Evolutionary conservation across 164 flowering plant genomes (phyloP).

Genomic region (Vitis rupestris): DNA sequence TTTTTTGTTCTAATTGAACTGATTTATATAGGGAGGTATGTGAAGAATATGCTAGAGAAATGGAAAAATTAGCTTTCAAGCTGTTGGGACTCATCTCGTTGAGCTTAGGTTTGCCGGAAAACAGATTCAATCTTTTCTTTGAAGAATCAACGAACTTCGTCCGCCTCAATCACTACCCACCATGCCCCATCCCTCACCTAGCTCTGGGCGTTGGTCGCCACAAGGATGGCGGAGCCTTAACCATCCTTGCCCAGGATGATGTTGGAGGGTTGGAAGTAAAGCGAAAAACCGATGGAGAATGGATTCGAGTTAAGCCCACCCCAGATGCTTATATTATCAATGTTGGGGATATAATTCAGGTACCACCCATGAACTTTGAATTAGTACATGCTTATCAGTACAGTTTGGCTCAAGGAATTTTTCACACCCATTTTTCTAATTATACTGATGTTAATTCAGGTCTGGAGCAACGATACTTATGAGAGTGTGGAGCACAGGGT

Average conservation of each 20-base stretch:
- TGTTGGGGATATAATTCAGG: conserved; percentile 45
- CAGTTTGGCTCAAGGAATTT: too few species aligned
- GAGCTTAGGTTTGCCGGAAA: conserved; percentile 35
- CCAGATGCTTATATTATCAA: conserved; percentile 43
- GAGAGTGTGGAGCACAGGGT: conserved; percentile 31
- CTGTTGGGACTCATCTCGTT: conserved; percentile 35
- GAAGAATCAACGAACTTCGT: conserved; percentile 28
- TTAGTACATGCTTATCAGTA: background rate
- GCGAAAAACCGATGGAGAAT: conserved; percentile 36
- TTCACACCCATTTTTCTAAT: too few species aligned
- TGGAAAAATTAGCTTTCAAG: conserved; percentile 31
- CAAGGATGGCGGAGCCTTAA: conserved; percentile 43
- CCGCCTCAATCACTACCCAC: conserved; percentile 48
- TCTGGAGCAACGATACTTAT: conserved; percentile 23
- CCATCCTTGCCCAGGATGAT: conserved; percentile 42
- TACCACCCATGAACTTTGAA: conserved; percentile 6
- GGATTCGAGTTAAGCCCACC: conserved; percentile 40
- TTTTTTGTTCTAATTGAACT: background rate
- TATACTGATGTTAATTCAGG: background rate
- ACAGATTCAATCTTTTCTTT: conserved; percentile 30
- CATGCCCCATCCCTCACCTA: conserved; percentile 43
- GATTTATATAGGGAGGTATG: conserved; percentile 26
- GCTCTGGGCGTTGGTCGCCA: conserved; percentile 52
- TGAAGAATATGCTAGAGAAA: conserved; percentile 31
- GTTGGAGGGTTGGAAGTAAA: conserved; percentile 44